phyloP scores from a whole-genome alignment of 768 basidiomycete genomes.

The Rubroboletus satanas region DNA sequence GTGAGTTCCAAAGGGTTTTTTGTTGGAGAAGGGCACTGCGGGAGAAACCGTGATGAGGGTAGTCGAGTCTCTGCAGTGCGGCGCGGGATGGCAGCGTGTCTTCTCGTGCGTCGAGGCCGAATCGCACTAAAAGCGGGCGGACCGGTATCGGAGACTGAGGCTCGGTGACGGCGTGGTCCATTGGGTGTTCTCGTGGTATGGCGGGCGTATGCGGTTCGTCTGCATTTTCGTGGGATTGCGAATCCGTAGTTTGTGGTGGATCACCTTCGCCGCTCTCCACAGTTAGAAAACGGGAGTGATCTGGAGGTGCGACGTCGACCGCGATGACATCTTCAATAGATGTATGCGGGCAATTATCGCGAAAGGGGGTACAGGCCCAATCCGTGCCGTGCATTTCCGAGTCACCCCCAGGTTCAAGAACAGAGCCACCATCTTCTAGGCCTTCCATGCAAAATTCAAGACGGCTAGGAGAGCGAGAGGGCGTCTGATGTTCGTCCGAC shows the following conservation, averaged over 20 bases:
- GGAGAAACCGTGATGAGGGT: conserved; percentile 60
- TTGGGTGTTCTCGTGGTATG: conserved; percentile 6
- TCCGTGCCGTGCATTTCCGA: conserved; percentile 6
- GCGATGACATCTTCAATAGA: conserved; percentile 7
- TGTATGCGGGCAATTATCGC: background rate
- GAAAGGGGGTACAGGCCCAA: conserved; percentile 9
- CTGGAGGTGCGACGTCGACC: background rate
- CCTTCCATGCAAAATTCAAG: conserved; percentile 37
- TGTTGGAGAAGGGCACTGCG: conserved; percentile 54
- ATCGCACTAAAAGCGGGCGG: conserved; percentile 12
- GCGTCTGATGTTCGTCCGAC: conserved; percentile 16
- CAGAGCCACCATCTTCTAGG: background rate
- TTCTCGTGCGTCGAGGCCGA: background rate
- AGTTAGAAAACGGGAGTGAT: background rate
- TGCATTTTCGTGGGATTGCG: conserved; percentile 14
- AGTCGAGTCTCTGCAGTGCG: conserved; percentile 38
- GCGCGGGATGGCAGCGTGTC: conserved; percentile 1
- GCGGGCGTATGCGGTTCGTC: conserved; percentile 7
- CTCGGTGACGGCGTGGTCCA: conserved; percentile 19
- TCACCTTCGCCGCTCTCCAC: background rate
- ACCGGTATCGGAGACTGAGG: conserved; percentile 23
- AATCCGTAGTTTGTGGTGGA: conserved; percentile 7
- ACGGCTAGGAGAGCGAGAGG: conserved; percentile 46
- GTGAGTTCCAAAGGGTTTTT: conserved; percentile 60
- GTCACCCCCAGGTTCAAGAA: background rate